Evolutionary conservation across 192 early-diverging fungal genomes (phyloP).

Genomic region (Linderina pennispora): DNA sequence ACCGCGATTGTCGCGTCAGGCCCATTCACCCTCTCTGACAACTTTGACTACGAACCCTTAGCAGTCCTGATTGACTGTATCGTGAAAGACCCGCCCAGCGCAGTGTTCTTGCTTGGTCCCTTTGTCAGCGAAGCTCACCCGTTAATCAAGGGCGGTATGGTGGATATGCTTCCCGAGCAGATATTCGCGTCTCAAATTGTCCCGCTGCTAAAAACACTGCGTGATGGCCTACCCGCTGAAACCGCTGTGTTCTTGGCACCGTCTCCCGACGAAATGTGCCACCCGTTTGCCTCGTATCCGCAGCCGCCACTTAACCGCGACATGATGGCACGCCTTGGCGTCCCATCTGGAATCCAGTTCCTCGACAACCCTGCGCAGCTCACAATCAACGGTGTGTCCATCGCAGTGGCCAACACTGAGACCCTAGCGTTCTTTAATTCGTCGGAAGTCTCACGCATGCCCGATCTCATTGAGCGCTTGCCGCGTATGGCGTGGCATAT

Average conservation of each 20-base stretch:
- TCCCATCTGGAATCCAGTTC: slow-evolving; percentile 27
- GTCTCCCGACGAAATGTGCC: slow-evolving; percentile 66
- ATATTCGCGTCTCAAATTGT: slow-evolving; percentile 61
- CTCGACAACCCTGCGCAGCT: slow-evolving; percentile 81
- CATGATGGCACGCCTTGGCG: slow-evolving; percentile 15
- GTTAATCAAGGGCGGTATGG: slow-evolving; percentile 46
- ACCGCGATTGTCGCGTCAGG: slow-evolving; percentile 71
- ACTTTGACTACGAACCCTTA: slow-evolving; percentile 77
- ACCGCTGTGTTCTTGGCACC: slow-evolving; percentile 67
- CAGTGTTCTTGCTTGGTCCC: slow-evolving; percentile 75
- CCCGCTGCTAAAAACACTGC: slow-evolving; percentile 50
- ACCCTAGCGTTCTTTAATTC: slow-evolving; percentile 62
- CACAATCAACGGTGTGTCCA: slow-evolving; percentile 71
- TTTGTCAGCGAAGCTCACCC: slow-evolving; percentile 63
- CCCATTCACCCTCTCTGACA: slow-evolving; percentile 79
- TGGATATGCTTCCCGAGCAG: slow-evolving; percentile 52
- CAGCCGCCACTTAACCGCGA: slow-evolving; percentile 67
- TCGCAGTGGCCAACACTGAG: slow-evolving; percentile 76
- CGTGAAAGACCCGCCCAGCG: slow-evolving; percentile 61
- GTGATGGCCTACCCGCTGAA: slow-evolving; percentile 33
- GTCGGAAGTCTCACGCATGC: slow-evolving; percentile 57
- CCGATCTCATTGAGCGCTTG: slow-evolving; percentile 55
- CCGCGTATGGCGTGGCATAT: slow-evolving; percentile 68
- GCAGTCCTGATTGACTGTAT: slow-evolving; percentile 64
- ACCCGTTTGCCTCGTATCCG: slow-evolving; percentile 71